Base-by-base conservation (phyloP, 345 rosid genomes). In the Alliaria petiolata region DNA sequence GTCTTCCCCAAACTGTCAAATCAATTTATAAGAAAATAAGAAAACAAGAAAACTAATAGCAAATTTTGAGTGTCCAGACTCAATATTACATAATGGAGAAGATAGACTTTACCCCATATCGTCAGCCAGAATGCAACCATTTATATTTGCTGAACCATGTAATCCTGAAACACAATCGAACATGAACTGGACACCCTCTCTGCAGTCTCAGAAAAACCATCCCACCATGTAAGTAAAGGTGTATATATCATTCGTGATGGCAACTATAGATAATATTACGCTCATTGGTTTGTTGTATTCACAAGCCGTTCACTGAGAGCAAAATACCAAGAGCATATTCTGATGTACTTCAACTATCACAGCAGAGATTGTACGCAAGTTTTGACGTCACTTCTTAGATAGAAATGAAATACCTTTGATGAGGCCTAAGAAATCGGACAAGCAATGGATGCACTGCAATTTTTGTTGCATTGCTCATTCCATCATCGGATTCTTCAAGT, bases 131-230 rank as follows among this genome's bases (percentile, higher is more conserved):
- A 95, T 95, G 83, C 99, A 95, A 77, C 99, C 97, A 71, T 81
- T 68, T 75, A 95, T 85, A 74, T 80, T 74, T 51, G 81, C 76
- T 15, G 82, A 75, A 46, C 76, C 83, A 44, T 64, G 81, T 72
- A 91, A 64, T 61, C 97, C 97, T n/a, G 99, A 81, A 76, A 95
- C 86, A 64, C 99, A 91, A 47, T 91, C 97, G 80, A 95, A 95
- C 96, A 95, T 89, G 81, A 95, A 95, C 78, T 88, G 99, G 71
- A 95, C 97, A 56, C 99, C 99, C 78, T 95, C 99, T 79, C 99
- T 95, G 92, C 86, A 88, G 46, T 46, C 45, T 34, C 72, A 68
- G 53, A 13, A 60, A 75, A 36, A 8, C 31, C 53, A 67, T 31
- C 50, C 26, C 55, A 42, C 62, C 67, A 67, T 45, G 61, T 72